Evolutionary conservation across 2,329 filamentous ascomycete species (phyloP).

Genomic region (Ceratocystis eucalypticola): DNA sequence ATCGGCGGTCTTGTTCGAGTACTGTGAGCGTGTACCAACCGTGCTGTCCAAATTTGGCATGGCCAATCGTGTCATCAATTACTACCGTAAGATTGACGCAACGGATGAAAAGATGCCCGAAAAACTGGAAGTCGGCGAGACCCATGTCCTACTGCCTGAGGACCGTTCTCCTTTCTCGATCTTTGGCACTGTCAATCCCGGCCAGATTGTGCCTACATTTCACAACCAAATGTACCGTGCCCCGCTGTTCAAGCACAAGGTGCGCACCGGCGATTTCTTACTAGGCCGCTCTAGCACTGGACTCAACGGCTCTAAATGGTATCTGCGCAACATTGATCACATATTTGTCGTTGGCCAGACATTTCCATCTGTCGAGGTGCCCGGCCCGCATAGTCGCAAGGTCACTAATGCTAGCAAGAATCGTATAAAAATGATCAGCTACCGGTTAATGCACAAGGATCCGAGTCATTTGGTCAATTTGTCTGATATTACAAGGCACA

Average conservation of each 20-base stretch:
- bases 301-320: slow-evolving; percentile 64
- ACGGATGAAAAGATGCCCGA: slow-evolving; percentile 62
- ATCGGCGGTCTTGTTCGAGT: slow-evolving; percentile 76
- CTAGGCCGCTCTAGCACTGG: slow-evolving; percentile 72
- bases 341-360: slow-evolving; percentile 85
- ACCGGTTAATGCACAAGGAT: slow-evolving; percentile 71
- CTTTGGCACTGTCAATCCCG: slow-evolving; percentile 84
- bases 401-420: slow-evolving; percentile 97
- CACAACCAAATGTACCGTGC: slow-evolving; percentile 94
- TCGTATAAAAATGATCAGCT: slow-evolving; percentile 89
- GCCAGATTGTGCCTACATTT: slow-evolving; percentile 77
- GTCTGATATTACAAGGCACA: slow-evolving; percentile 79
- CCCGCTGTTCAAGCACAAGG: slow-evolving; percentile 76
- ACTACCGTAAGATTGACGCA: slow-evolving; percentile 70
- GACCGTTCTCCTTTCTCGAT: slow-evolving; percentile 93
- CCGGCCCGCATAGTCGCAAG: slow-evolving; percentile 83
- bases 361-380: slow-evolving; percentile 82
- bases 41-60: slow-evolving; percentile 95
- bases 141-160: slow-evolving; percentile 74
- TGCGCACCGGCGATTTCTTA: slow-evolving; percentile 71
- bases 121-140: slow-evolving; percentile 77
- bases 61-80: slow-evolving; percentile 92
- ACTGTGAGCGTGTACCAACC: slow-evolving; percentile 84
- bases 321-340: slow-evolving; percentile 78
- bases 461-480: slow-evolving; percentile 55